Percentiles rank a stretch among this genome's conserved stretches.
These are phyloP conservation scores for Cyclospora cayetanensis DNA, from an alignment of 169 alveolate genomes.

Conservation along the genomic window DNA sequence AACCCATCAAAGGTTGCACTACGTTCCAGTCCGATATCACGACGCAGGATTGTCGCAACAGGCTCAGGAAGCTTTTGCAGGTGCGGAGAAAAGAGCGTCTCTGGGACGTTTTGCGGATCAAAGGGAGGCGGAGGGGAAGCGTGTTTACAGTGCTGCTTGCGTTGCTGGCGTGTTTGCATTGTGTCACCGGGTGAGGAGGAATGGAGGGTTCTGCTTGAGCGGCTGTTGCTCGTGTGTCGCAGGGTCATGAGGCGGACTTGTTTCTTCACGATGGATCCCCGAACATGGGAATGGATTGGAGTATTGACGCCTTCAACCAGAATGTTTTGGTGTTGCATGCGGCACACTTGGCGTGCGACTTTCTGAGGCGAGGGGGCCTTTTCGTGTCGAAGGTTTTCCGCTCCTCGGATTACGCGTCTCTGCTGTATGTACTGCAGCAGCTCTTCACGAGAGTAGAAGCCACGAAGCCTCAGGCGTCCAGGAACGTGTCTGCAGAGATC, in stretches of 20 bases:
- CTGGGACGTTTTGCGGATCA: not conserved
- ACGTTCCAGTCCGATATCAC: constrained; percentile 97
- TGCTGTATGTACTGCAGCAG: constrained; percentile 96
- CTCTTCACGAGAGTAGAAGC: constrained; percentile 97
- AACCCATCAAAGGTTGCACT: constrained; percentile 94
- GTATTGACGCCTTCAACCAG: constrained; percentile 97
- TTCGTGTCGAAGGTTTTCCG: constrained; percentile 94
- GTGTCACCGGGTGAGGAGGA: not conserved
- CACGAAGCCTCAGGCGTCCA: constrained; percentile 98
- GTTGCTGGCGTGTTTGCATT: not conserved
- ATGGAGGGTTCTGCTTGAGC: constrained; percentile 35
- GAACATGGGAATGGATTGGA: constrained; percentile 99
- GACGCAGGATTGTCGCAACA: constrained; percentile 80
- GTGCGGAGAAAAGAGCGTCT: not conserved
- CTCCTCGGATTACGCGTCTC: constrained; percentile 96
- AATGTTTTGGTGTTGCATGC: constrained; percentile 95
- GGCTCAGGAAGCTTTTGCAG: constrained; percentile 71
- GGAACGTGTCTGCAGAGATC: constrained; percentile 98
- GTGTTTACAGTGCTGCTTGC: too few relatives aligned
- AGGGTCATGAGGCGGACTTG: constrained; percentile 96
- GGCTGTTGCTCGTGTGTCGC: constrained; percentile 33
- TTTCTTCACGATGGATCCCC: constrained; percentile 99
- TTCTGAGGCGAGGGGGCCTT: constrained; percentile 86
- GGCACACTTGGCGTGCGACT: constrained; percentile 92
- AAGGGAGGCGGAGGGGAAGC: not conserved